phyloP scores from a whole-genome alignment of 352 stramenopile species.

The Sclerospora graminicola region DNA sequence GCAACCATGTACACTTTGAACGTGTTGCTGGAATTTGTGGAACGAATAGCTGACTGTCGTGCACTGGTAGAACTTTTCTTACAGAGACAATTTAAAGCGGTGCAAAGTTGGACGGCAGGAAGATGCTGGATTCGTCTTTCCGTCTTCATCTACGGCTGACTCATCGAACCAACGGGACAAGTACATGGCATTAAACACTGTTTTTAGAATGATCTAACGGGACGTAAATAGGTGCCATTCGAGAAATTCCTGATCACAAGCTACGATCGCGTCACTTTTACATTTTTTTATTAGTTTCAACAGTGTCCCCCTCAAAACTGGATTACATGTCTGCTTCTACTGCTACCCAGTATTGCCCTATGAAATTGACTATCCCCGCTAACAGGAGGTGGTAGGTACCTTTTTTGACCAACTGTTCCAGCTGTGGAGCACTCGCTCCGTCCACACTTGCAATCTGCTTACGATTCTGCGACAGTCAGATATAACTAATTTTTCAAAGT shows the following conservation, averaged over 20 bases:
- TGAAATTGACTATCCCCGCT: not conserved
- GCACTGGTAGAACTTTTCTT: no score
- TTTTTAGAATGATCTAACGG: conserved; percentile 7
- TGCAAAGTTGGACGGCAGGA: conserved; percentile 43
- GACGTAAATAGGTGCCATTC: no score
- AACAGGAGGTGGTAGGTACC: conserved; percentile 33
- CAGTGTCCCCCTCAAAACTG: no score
- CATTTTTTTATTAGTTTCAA: no score
- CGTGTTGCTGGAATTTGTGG: not conserved
- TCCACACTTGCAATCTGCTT: conserved; percentile 50
- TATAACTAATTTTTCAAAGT: no score
- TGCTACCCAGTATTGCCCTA: not conserved
- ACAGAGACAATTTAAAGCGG: conserved; percentile 54
- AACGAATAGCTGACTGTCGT: no score
- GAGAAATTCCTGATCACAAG: not conserved
- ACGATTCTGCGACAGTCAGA: conserved; percentile 30
- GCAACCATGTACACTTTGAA: conserved; percentile 33
- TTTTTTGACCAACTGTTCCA: conserved; percentile 65
- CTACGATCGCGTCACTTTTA: not conserved
- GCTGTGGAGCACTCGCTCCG: conserved; percentile 46
- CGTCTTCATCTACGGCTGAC: no score
- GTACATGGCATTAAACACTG: conserved; percentile 1
- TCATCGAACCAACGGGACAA: conserved; percentile 9
- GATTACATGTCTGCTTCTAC: no score
- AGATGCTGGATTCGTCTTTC: conserved; percentile 49